A percentile compares a stretch with the other conserved stretches of the same genome.
These are phyloP conservation scores for Kentomonas sorsogonicus DNA, from an alignment of 208 protist species.

Conservation along the genomic window DNA sequence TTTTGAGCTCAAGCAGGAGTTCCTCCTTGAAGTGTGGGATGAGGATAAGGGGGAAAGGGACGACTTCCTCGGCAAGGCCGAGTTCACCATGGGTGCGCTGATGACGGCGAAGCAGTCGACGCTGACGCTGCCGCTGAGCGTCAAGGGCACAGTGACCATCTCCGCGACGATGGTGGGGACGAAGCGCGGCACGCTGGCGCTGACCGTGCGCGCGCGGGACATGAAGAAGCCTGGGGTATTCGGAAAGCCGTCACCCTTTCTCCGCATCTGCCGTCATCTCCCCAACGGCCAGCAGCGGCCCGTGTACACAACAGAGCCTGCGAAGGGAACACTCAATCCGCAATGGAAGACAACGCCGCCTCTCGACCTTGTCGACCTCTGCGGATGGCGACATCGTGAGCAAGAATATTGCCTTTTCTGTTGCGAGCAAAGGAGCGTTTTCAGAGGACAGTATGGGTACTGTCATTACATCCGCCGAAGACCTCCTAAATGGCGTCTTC, in stretches of 20 bases:
- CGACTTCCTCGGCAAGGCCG: slow-evolving; percentile 23
- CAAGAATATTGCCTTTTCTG: too few relatives aligned
- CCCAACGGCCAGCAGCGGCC: slow-evolving; percentile 11
- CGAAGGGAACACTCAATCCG: slow-evolving; percentile 29
- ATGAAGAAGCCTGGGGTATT: slow-evolving; percentile 42
- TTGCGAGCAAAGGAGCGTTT: slow-evolving; percentile 10
- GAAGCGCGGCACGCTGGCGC: slow-evolving; percentile 11
- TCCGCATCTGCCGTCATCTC: slow-evolving; percentile 18
- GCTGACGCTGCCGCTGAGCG: slow-evolving; percentile 16
- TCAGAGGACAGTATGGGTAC: slow-evolving; percentile 19
- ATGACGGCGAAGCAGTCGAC: slow-evolving; percentile 15
- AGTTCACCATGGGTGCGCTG: slow-evolving; percentile 23
- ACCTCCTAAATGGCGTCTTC: slow-evolving; percentile 6
- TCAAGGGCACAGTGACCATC: slow-evolving; percentile 25
- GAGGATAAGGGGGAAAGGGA: slow-evolving; percentile 18
- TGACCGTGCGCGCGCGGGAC: slow-evolving; percentile 13
- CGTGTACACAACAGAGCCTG: slow-evolving; percentile 25
- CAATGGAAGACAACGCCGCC: slow-evolving; percentile 24
- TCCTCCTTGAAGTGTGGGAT: slow-evolving; percentile 24
- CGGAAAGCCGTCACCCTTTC: slow-evolving; percentile 27
- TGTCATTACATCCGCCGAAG: slow-evolving; percentile 17
- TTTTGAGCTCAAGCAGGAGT: slow-evolving; percentile 29
- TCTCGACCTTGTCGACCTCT: slow-evolving; percentile 24
- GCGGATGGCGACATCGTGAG: too few relatives aligned
- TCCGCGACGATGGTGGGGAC: slow-evolving; percentile 20